Base-by-base conservation (phyloP, 116 monocot species). In the Zostera marina region DNA sequence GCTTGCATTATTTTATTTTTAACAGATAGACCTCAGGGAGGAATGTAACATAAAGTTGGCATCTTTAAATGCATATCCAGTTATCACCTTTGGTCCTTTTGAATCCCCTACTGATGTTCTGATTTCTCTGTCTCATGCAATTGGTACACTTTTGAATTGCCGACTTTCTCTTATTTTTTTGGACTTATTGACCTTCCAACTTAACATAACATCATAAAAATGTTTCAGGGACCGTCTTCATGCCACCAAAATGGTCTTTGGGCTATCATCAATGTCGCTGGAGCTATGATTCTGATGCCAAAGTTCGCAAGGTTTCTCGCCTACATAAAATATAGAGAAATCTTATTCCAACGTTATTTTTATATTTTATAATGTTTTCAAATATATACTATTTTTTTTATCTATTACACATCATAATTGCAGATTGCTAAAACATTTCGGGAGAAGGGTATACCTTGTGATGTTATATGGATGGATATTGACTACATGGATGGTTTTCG, bases 401-500 rank as follows among this genome's bases (percentile, higher is more conserved):
- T 45, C 12, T 5, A 49, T 49, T 9, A 17, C 8, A 49, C 5
- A 16, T 49, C 49, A 49, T 49, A 49, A 49, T 3, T 38, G 67
- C 77, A 94, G 94, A 79, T 85, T 77, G 89, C 89, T 53, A 77
- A 70, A 66, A 85, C 82, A 76, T 96, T 96, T 74, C 77, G 85
- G 14, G 76, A 96, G 61, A 96, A 82, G 69, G 52, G 61, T 44
- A 89, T 96, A 74, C 96, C 96, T 54, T 88, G 96, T 78, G 96
- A 96, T 80, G 96, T 83, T 13, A 76, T 96, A 70, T 96, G 89
- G 96, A 96, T 96, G 89, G 96, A 96, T 54, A 96, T 96, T 52
- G 96, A 96, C 68, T 96, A 96, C 71, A 96, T 96, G 96, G 85
- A 96, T 82, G 96, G 96, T 26, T 96, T 88, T 61, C 78, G 78